phyloP scores from a whole-genome alignment of 108 stramenopile genomes.

The Skeletonema tropicum region DNA sequence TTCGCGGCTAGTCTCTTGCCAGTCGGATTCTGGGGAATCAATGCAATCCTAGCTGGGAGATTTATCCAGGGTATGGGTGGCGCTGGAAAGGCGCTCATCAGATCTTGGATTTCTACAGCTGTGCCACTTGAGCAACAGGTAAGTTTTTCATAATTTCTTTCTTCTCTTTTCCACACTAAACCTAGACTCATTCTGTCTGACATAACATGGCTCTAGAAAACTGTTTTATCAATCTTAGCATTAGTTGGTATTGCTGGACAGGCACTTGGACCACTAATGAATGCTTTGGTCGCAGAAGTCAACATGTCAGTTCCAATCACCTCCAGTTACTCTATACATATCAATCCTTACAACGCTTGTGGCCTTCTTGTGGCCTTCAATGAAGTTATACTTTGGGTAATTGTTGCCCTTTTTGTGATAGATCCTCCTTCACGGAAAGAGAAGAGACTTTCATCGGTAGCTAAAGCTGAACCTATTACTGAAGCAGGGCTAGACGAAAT shows the following conservation, averaged over 20 bases:
- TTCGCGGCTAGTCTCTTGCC: slow-evolving; percentile 16
- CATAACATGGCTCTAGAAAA: too few species aligned
- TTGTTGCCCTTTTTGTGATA: slow-evolving; percentile 3
- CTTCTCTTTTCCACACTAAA: too few species aligned
- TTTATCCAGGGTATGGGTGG: slow-evolving; percentile 20
- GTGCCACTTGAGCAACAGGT: slow-evolving; percentile 8
- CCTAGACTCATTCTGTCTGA: too few species aligned
- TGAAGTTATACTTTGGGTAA: slow-evolving; percentile 2
- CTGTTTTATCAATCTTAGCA: background rate
- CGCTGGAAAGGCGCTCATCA: slow-evolving; percentile 7
- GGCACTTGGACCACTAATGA: slow-evolving; percentile 12
- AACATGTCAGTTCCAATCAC: slow-evolving; percentile 1
- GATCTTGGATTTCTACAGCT: slow-evolving; percentile 20
- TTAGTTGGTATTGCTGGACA: slow-evolving; percentile 16
- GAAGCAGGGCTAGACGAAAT: background rate
- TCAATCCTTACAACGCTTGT: background rate
- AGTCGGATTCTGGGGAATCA: background rate
- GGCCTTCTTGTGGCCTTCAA: slow-evolving; percentile 8
- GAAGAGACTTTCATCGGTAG: background rate
- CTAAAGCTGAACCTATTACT: background rate
- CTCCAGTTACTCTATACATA: background rate
- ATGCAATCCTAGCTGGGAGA: slow-evolving; percentile 13
- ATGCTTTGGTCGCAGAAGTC: slow-evolving; percentile 15
- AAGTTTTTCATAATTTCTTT: too few species aligned
- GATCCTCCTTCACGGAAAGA: slow-evolving; percentile 12